Evolutionary conservation across 345 rosid species (phyloP), one percentile per base, ranked within the genome.

Genomic region (Durio zibethinus): DNA sequence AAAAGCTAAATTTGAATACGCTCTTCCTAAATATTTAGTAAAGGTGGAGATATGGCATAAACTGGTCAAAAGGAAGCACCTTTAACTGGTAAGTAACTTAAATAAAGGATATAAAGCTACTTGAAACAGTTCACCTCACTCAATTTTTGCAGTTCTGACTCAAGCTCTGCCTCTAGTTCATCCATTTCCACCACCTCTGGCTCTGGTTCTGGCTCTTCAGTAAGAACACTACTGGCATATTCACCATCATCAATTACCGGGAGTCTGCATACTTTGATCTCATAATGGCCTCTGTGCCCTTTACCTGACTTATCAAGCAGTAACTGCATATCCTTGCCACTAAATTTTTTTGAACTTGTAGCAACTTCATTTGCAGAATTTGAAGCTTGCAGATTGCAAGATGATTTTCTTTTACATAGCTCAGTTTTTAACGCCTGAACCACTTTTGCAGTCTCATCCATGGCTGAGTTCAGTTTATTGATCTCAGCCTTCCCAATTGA

Each of bases 141-240:
- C 27, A 91, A 89, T 81, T 91, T 94, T 84, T 83, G 93, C 56
- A 94, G 88, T 88, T 94, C 95, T 77, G 89, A 87, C 74, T 88
- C 91, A 18, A 94, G 88, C 80, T 93, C 98, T 78, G 93, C 90
- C 87, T 87, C 98, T 82, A 93, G 84, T 68, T 82, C 89, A 80
- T 86, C 89, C 89, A 91, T 90, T 83, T 91, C 95, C 33, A 77
- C 70, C 16, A 73, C 68, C 84, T 86, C 92, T 21, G 61, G 74
- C 67, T 48, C 82, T 31, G 85, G 84, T 73, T 87, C 92, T 63
- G 82, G 88, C 85, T 92, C 98, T 72, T 90, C 97, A 0, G 98
- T 94, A 62, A 94, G 88, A 82, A 93, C 91, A 35, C 97, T 94
- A 77, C 97, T 91, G 4, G 89, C 86, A 80, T 84, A 87, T 75